These are phyloP conservation scores for Taphrina communis DNA, from an alignment of 1,139 yeast genomes.

Conservation along the genomic window DNA sequence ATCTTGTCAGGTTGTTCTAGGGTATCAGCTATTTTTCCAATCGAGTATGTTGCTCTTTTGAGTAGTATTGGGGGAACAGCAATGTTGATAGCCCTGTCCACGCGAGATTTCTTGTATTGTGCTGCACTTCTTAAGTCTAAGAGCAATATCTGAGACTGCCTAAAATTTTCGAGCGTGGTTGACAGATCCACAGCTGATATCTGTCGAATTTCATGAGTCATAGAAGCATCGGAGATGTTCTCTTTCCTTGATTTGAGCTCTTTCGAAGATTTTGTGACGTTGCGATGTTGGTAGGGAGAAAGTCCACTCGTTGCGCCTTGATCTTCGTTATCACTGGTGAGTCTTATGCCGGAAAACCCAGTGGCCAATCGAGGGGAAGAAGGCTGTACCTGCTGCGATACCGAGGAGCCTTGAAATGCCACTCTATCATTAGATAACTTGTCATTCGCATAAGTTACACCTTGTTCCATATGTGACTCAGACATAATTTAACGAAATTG, in stretches of 20 bases:
- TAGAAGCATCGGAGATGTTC: neutral
- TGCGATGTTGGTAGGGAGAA: neutral
- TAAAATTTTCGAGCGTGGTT: neutral
- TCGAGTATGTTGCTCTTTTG: constrained; percentile 67
- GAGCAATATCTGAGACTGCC: neutral
- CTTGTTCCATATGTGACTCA: neutral
- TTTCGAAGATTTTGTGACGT: neutral
- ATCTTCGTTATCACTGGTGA: neutral
- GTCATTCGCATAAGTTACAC: neutral
- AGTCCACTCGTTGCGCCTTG: neutral
- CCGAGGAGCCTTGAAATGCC: neutral
- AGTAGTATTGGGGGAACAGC: constrained; percentile 79
- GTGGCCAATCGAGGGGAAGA: constrained; percentile 1
- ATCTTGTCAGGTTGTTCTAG: constrained; percentile 12
- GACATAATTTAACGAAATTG: neutral
- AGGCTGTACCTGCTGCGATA: neutral
- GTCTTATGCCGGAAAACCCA: constrained; percentile 7
- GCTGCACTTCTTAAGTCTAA: constrained; percentile 76
- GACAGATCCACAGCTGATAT: neutral
- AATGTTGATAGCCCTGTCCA: constrained; percentile 66
- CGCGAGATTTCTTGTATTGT: constrained; percentile 61
- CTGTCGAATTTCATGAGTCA: neutral
- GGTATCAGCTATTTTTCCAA: constrained; percentile 40
- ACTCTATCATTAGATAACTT: neutral
- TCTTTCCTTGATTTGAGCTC: neutral